phyloP scores from a whole-genome alignment of 805 yeast species.

The Ogataea minuta region DNA sequence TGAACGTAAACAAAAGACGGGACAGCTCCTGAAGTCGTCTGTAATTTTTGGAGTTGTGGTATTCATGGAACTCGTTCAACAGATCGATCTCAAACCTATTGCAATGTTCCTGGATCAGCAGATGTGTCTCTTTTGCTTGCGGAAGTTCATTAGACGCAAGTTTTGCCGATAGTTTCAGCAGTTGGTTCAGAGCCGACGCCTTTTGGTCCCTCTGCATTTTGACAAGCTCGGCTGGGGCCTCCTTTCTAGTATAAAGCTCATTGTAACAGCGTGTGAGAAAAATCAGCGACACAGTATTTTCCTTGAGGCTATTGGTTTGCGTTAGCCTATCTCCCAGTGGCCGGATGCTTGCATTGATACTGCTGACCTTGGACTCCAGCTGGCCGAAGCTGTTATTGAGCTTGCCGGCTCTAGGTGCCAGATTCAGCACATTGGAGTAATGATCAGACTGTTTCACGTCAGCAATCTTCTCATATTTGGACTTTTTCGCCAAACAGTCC shows the following conservation, averaged over 20 bases:
- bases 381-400: constrained; percentile 47
- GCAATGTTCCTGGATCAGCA: constrained; percentile 64
- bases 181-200: constrained; percentile 65
- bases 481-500: constrained; percentile 52
- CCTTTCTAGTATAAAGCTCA: constrained; percentile 62
- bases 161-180: constrained; percentile 63
- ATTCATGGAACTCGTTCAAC: constrained; percentile 66
- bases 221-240: constrained; percentile 54
- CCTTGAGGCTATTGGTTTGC: constrained; percentile 67
- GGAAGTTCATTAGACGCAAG: constrained; percentile 55
- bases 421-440: constrained; percentile 58
- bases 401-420: constrained; percentile 42
- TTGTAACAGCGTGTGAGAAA: constrained; percentile 75
- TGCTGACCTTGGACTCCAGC: constrained; percentile 52
- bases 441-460: constrained; percentile 63
- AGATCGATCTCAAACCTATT: constrained; percentile 72
- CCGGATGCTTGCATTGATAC: constrained; percentile 56
- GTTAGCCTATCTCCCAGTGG: constrained; percentile 71
- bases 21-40: constrained; percentile 76
- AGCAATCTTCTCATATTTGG: constrained; percentile 54
- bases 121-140: constrained; percentile 35
- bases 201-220: constrained; percentile 45
- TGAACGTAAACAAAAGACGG: constrained; percentile 69
- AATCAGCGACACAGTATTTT: constrained; percentile 68
- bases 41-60: constrained; percentile 68